A percentile compares a stretch with the other conserved stretches of the same genome.
Evolutionary conservation across 345 rosid species (phyloP).

Genomic region (Brassica cretica): DNA sequence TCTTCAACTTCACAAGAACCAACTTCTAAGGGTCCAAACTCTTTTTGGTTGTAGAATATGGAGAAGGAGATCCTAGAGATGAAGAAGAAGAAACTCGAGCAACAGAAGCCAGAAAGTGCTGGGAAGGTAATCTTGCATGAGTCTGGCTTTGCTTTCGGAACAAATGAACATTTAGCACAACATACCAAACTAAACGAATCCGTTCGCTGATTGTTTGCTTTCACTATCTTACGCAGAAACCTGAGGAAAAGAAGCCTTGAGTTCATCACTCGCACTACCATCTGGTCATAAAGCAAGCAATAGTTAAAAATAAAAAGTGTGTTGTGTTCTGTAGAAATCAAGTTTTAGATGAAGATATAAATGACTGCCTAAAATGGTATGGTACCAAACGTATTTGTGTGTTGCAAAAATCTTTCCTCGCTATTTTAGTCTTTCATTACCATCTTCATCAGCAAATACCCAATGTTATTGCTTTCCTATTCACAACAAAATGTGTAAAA

Average conservation of each 20-base stretch:
- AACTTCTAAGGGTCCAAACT: background rate
- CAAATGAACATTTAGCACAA: background rate
- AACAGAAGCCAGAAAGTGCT: conserved; percentile 53
- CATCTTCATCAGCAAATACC: conserved; percentile 14
- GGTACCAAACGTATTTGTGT: conserved; percentile 9
- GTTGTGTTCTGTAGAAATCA: conserved; percentile 1
- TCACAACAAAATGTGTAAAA: conserved; percentile 28
- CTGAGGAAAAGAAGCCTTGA: conserved; percentile 30
- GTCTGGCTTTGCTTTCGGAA: background rate
- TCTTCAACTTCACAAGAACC: background rate
- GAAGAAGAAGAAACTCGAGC: conserved; percentile 53
- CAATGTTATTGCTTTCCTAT: conserved; percentile 28
- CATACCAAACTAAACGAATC: background rate
- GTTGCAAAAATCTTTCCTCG: conserved; percentile 25
- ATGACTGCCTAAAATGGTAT: background rate
- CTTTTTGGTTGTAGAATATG: conserved; percentile 58
- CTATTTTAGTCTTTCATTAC: conserved; percentile 14
- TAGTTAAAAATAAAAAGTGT: background rate
- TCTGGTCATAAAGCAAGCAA: conserved; percentile 17
- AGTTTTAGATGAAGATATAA: background rate
- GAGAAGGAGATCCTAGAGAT: conserved; percentile 76
- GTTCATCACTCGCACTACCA: background rate
- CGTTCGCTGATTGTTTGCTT: conserved; percentile 14
- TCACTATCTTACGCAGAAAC: conserved; percentile 30
- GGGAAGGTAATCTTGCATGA: conserved; percentile 52